Base-by-base conservation (phyloP, 1,284 basidiomycete genomes). In the Cryptococcus hybrid region DNA sequence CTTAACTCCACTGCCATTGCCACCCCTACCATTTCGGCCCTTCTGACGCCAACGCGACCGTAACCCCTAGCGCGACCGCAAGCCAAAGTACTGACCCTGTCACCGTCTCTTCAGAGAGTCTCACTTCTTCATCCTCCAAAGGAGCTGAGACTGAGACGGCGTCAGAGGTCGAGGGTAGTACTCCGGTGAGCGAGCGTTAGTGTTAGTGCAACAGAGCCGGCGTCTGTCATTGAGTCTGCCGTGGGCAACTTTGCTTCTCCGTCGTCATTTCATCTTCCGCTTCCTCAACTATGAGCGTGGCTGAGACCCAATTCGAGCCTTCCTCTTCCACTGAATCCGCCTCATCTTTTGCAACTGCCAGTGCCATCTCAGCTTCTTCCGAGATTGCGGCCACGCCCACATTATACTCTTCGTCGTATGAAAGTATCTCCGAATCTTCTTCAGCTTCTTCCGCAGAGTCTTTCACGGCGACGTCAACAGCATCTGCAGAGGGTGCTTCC, bases 371-470 rank as follows among this genome's bases (percentile, higher is more conserved):
- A 40, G 38, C 56, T 9, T 55, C 62, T 8, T 53, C 57, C 43
- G 12, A 46, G 30, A 37, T 18, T 35, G 45, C 34, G 12, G 30
- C 30, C 30, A 30, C 30, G 30, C 30, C 30, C 30, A 30, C 30
- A 4, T 30, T 4, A 30, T 30, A 30, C 30, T 30, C 30, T 30
- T 30, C 30, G 30, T 30, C 30, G 2, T 30, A 30, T 30, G 30
- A 30, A 30, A 52, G 40, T 7, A 8, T 30, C 1, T 43, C 51
- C 11, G 51, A 38, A 13, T 13, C 51, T n/a, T 30, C 51, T 2
- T 52, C 59, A 37, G 46, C 55, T 35, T 51, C 59, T 7, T 54
- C 52, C 39, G 38, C 47, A 8, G 59, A 57, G 24, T 51, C 52
- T 7, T 51, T 50, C 30, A 57, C 52, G 3, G 55, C 24, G 52